phyloP scores from a whole-genome alignment of 208 protist species.

The Crithidia expoeki region DNA sequence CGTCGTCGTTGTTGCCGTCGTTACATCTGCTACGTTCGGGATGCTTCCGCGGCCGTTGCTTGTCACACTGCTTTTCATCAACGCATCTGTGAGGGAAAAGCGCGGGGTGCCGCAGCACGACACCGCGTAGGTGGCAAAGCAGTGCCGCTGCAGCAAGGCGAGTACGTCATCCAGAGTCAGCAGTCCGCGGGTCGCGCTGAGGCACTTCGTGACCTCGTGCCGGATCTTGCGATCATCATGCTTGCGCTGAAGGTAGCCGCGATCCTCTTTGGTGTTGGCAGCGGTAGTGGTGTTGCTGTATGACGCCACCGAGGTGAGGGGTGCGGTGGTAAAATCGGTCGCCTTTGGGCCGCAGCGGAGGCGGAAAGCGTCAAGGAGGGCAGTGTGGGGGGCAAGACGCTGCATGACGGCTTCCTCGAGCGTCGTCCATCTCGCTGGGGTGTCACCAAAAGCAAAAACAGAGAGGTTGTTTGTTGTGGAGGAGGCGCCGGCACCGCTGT shows the following conservation, averaged over 20 bases:
- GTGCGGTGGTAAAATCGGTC: not conserved
- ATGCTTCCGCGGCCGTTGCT: not conserved
- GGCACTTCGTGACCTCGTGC: slow-evolving; percentile 13
- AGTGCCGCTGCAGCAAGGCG: slow-evolving; percentile 55
- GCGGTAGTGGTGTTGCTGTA: not conserved
- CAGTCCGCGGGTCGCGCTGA: slow-evolving; percentile 68
- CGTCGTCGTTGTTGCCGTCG: not conserved
- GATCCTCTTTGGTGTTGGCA: slow-evolving; percentile 8
- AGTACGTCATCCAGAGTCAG: slow-evolving; percentile 61
- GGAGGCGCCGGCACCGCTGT: not conserved
- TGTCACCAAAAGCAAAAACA: slow-evolving; percentile 8
- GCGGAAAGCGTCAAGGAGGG: slow-evolving; percentile 50
- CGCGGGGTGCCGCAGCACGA: slow-evolving; percentile 69
- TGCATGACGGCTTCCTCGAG: slow-evolving; percentile 47
- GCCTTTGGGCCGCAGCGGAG: not conserved
- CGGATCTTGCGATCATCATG: slow-evolving; percentile 22
- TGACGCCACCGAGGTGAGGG: not conserved
- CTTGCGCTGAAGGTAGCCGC: slow-evolving; percentile 23
- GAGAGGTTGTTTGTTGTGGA: not conserved
- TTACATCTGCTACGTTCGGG: not conserved
- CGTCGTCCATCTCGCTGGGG: slow-evolving; percentile 44
- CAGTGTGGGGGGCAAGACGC: slow-evolving; percentile 52
- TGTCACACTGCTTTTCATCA: slow-evolving; percentile 19
- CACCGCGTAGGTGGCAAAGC: slow-evolving; percentile 80
- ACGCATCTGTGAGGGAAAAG: slow-evolving; percentile 54